A percentile compares a stretch with the other conserved stretches of the same genome.
These are phyloP conservation scores for Carpinus fangiana DNA, from an alignment of 306 rosid species.

Conservation along the genomic window DNA sequence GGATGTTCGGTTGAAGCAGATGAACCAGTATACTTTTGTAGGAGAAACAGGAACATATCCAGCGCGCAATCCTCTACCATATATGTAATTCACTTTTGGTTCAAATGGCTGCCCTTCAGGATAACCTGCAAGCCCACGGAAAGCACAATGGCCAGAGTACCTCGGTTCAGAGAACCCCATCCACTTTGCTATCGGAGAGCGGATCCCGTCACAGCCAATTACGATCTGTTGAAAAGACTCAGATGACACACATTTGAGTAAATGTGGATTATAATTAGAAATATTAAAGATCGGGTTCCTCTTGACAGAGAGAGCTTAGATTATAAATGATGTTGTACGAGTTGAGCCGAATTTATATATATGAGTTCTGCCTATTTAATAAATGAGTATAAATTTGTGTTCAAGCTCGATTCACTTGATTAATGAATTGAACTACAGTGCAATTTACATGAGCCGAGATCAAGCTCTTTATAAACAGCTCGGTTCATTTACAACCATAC, in stretches of 20 bases:
- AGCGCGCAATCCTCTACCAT: conserved; percentile 81
- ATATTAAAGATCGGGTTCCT: neutral
- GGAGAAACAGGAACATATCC: conserved; percentile 85
- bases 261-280: neutral
- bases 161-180: conserved; percentile 79
- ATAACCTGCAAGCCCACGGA: conserved; percentile 73
- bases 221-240: conserved; percentile 52
- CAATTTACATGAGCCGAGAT: too few species aligned
- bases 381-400: too few species aligned
- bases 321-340: neutral
- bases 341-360: too few species aligned
- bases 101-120: conserved; percentile 65
- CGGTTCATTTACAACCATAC: too few species aligned
- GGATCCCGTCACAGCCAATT: conserved; percentile 84
- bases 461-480: too few species aligned
- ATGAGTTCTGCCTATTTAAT: too few species aligned
- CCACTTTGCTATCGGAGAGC: conserved; percentile 85
- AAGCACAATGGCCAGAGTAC: conserved; percentile 71
- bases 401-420: too few species aligned
- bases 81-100: conserved; percentile 63
- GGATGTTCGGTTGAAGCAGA: conserved; percentile 76
- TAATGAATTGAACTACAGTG: too few species aligned
- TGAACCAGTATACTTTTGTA: conserved; percentile 87
- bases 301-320: neutral
- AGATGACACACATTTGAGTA: neutral